A percentile compares a stretch with the other conserved stretches of the same genome.
Evolutionary conservation across 2,329 filamentous ascomycete genomes (phyloP).

Genomic region (Fusarium transvaalense): DNA sequence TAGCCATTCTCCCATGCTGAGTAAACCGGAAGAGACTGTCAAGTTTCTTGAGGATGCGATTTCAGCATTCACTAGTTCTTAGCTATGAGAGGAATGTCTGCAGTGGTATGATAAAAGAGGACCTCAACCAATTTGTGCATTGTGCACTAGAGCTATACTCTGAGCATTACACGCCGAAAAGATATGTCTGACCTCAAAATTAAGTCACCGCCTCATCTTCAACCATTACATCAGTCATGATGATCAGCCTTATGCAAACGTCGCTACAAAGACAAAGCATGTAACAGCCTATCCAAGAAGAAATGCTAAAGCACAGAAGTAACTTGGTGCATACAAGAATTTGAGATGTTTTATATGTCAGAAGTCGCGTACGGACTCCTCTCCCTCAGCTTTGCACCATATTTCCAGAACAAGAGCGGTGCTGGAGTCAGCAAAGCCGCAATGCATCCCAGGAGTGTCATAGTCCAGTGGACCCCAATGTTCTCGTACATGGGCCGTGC

Average conservation of each 20-base stretch:
- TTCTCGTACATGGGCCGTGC: constrained; percentile 55
- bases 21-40: constrained; percentile 57
- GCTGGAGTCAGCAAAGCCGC: constrained; percentile 50
- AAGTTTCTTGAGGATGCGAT: constrained; percentile 51
- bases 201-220: no score
- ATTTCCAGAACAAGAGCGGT: constrained; percentile 53
- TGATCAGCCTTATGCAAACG: no score
- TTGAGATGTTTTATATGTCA: background rate
- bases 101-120: accelerated
- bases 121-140: background rate
- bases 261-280: no score
- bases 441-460: constrained; percentile 56
- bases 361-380: constrained; percentile 13
- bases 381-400: constrained; percentile 39
- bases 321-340: background rate
- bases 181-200: no score
- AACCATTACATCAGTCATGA: no score
- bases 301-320: background rate
- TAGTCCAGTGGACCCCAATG: constrained; percentile 57
- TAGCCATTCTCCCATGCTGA: constrained; percentile 65
- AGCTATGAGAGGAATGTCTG: no score
- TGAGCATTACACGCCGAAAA: background rate
- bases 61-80: constrained; percentile 18
- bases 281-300: no score
- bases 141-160: accelerated